These are phyloP conservation scores for Dillenia turbinata DNA, from an alignment of 164 flowering plant genomes.

Conservation along the genomic window DNA sequence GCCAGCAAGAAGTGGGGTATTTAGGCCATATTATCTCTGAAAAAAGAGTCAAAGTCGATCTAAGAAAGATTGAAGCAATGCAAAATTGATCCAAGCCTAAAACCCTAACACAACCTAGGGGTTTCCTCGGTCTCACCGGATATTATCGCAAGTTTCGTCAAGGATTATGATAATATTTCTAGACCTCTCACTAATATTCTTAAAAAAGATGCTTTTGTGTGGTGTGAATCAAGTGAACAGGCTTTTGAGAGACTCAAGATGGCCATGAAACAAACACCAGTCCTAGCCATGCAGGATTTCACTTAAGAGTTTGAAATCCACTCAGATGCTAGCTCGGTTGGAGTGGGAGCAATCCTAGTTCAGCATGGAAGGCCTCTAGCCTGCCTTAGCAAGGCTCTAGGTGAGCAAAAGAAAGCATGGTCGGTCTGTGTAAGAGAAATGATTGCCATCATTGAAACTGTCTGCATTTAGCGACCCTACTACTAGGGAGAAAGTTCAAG, in stretches of 20 bases:
- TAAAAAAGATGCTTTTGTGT: constrained; percentile 1
- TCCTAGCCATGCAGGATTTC: neutral
- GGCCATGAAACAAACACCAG: neutral
- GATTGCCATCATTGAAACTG: no score
- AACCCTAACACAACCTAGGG: neutral
- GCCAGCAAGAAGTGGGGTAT: neutral
- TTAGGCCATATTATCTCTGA: constrained; percentile 2
- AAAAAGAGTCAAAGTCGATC: neutral
- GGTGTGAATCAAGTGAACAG: neutral
- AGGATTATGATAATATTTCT: neutral
- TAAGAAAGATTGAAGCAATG: neutral
- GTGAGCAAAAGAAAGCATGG: no score
- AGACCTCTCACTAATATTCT: neutral
- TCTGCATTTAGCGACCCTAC: no score
- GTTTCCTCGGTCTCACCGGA: constrained; percentile 1
- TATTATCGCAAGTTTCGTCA: constrained; percentile 1
- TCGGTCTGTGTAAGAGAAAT: no score
- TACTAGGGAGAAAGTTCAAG: no score
- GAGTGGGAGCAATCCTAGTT: no score
- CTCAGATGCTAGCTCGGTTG: no score
- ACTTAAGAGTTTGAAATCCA: no score
- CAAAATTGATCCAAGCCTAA: neutral
- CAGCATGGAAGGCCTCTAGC: no score
- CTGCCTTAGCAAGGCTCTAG: no score
- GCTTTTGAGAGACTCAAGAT: neutral